A percentile compares a stretch with the other conserved stretches of the same genome.
phyloP scores from a whole-genome alignment of 2,329 filamentous ascomycete genomes.

The Fusarium xyrophilum region DNA sequence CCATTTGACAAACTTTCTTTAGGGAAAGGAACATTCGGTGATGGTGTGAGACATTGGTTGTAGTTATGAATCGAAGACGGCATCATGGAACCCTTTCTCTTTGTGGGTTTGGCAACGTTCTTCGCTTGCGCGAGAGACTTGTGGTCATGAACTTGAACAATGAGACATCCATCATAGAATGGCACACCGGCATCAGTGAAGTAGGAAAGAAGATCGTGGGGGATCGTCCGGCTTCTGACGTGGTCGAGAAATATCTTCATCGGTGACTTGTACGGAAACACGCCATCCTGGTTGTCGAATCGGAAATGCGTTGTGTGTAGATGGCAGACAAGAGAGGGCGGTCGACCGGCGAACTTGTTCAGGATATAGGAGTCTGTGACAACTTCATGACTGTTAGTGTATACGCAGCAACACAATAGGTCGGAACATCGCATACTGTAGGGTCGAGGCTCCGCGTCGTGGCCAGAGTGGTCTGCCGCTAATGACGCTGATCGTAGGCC shows the following conservation, averaged over 20 bases:
- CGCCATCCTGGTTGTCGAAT: constrained; percentile 93
- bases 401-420: not conserved
- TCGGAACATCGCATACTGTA: constrained; percentile 53
- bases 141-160: constrained; percentile 93
- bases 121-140: constrained; percentile 70
- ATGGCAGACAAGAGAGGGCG: constrained; percentile 86
- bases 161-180: constrained; percentile 95
- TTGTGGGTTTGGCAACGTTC: constrained; percentile 58
- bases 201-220: constrained; percentile 86
- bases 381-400: constrained; percentile 57
- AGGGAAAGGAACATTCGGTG: constrained; percentile 80
- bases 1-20: constrained; percentile 57
- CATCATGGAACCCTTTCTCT: constrained; percentile 66
- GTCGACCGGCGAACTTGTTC: constrained; percentile 76
- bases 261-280: constrained; percentile 89
- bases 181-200: constrained; percentile 73
- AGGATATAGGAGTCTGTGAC: constrained; percentile 79
- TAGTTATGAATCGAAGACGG: constrained; percentile 92
- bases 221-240: constrained; percentile 76
- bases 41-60: constrained; percentile 88
- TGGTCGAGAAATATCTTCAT: constrained; percentile 86
- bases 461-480: constrained; percentile 51
- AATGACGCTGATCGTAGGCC: constrained; percentile 58
- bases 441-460: constrained; percentile 56
- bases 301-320: constrained; percentile 85